phyloP scores from a whole-genome alignment of 2,329 filamentous ascomycete species.

The Pyrenochaeta sp. region DNA sequence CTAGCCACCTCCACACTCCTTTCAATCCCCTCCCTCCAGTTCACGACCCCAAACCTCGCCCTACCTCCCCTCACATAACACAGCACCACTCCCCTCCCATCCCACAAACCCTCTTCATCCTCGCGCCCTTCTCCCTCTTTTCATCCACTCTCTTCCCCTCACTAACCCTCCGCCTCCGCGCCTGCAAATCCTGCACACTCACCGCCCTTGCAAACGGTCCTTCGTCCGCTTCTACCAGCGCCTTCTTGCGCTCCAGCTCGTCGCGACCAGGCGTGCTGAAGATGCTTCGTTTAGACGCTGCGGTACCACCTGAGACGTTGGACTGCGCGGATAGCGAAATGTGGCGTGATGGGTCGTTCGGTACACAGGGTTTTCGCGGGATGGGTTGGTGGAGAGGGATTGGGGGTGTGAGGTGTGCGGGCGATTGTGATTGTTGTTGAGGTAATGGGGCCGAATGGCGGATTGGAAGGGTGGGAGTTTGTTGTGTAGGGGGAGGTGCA shows the following conservation, averaged over 20 bases:
- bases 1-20: too few species aligned
- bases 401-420: not conserved
- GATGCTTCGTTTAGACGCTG: constrained; percentile 15
- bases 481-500: not conserved
- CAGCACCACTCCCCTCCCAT: constrained; percentile 11
- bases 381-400: not conserved
- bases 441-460: not conserved
- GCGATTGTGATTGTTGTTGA: not conserved
- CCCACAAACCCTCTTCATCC: constrained; percentile 4
- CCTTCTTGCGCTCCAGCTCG: constrained; percentile 42
- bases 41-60: not conserved
- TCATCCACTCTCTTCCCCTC: constrained; percentile 2
- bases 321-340: constrained; percentile 8
- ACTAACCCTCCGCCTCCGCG: constrained; percentile 23
- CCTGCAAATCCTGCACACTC: constrained; percentile 26
- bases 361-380: constrained; percentile 2
- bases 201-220: constrained; percentile 30
- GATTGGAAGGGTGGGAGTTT: not conserved
- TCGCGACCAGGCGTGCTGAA: constrained; percentile 42
- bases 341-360: not conserved
- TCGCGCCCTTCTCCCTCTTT: constrained; percentile 4
- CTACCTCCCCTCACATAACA: constrained; percentile 25
- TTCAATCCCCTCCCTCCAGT: too few species aligned
- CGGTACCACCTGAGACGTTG: constrained; percentile 10
- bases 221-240: constrained; percentile 30